These are phyloP conservation scores for Ganoderma leucocontextum DNA, from an alignment of 1,284 basidiomycete species.

Conservation along the genomic window DNA sequence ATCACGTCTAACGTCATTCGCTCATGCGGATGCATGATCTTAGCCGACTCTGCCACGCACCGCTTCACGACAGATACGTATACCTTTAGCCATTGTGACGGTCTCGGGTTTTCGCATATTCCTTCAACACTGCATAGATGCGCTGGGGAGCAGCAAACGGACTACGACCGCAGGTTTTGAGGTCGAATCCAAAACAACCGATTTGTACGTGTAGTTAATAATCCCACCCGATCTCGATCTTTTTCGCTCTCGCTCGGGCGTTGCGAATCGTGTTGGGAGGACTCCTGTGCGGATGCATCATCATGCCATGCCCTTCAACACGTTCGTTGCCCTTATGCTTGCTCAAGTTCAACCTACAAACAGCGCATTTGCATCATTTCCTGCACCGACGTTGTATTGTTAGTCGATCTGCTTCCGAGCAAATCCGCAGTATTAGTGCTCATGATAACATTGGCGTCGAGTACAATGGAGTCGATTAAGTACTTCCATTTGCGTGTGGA, in stretches of 20 bases:
- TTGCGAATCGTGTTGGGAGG: background rate
- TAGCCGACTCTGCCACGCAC: background rate
- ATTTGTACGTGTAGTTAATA: constrained; percentile 20
- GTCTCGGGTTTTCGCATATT: constrained; percentile 1
- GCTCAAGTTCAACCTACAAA: too few species aligned
- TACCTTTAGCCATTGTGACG: background rate
- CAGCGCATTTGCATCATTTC: too few species aligned
- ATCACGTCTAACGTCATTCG: constrained; percentile 1
- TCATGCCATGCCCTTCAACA: too few species aligned
- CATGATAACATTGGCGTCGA: too few species aligned
- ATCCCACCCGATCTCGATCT: background rate
- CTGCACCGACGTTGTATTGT: too few species aligned
- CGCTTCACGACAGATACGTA: constrained; percentile 4
- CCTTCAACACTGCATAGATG: constrained; percentile 14
- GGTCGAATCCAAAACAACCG: constrained; percentile 11
- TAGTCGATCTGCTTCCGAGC: too few species aligned
- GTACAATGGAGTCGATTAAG: too few species aligned
- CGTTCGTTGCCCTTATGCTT: too few species aligned
- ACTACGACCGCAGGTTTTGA: constrained; percentile 13
- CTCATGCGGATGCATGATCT: background rate
- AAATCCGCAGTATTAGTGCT: too few species aligned
- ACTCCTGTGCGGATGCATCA: background rate
- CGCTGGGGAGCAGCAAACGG: constrained; percentile 14
- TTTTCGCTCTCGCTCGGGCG: background rate
- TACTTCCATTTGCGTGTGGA: too few species aligned